These are phyloP conservation scores for Candida michaelii DNA, from an alignment of 805 yeast genomes.

Conservation along the genomic window DNA sequence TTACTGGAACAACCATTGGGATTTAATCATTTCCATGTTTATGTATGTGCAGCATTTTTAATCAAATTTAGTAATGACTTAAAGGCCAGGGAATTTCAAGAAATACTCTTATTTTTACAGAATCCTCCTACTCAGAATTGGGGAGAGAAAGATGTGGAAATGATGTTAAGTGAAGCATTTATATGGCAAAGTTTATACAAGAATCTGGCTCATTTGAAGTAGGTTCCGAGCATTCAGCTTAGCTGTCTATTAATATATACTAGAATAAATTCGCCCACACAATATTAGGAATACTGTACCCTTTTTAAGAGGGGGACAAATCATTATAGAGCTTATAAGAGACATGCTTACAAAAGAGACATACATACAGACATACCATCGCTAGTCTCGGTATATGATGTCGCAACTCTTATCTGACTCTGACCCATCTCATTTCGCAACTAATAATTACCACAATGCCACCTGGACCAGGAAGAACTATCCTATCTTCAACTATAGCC, in stretches of 20 bases:
- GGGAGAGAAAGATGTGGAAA: slow-evolving; percentile 87
- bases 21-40: slow-evolving; percentile 89
- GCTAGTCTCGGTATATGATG: background rate
- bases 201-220: slow-evolving; percentile 77
- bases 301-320: too few relatives aligned
- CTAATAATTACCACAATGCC: slow-evolving; percentile 21
- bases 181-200: slow-evolving; percentile 94
- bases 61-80: slow-evolving; percentile 81
- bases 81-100: slow-evolving; percentile 89
- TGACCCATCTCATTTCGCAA: slow-evolving; percentile 9
- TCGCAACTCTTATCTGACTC: slow-evolving; percentile 7
- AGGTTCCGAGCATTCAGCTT: background rate
- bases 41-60: slow-evolving; percentile 95
- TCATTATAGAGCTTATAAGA: too few relatives aligned
- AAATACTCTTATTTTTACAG: slow-evolving; percentile 86
- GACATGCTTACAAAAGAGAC: too few relatives aligned
- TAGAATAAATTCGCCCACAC: too few relatives aligned
- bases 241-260: too few relatives aligned
- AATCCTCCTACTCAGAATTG: slow-evolving; percentile 84
- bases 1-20: slow-evolving; percentile 72
- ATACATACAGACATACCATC: too few relatives aligned
- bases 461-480: slow-evolving; percentile 80
- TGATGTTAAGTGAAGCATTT: slow-evolving; percentile 91
- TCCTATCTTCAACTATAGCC: slow-evolving; percentile 85
- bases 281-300: too few relatives aligned